phyloP scores from a whole-genome alignment of 192 early-diverging fungal genomes.

The Rhizophlyctis rosea region DNA sequence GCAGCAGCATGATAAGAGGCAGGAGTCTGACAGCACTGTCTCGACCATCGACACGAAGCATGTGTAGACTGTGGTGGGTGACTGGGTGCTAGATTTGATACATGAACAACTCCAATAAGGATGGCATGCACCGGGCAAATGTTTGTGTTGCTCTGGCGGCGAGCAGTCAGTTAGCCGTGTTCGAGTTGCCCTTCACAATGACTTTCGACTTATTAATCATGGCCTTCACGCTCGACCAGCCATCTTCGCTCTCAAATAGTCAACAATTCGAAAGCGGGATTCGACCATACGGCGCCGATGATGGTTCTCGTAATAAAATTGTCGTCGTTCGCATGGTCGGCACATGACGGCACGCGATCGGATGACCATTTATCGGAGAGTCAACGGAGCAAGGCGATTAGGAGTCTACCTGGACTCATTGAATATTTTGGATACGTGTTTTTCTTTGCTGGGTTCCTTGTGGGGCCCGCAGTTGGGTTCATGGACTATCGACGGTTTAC shows the following conservation, averaged over 20 bases:
- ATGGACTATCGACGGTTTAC: constrained; percentile 41
- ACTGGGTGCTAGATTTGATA: no score
- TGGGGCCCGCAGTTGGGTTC: constrained; percentile 53
- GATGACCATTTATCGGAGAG: constrained; percentile 60
- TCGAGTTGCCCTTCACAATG: background rate
- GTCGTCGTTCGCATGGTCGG: constrained; percentile 81
- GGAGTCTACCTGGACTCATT: constrained; percentile 60
- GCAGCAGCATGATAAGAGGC: background rate
- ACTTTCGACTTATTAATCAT: background rate
- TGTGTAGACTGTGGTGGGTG: no score
- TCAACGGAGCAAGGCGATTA: constrained; percentile 63
- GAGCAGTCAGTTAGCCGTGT: no score
- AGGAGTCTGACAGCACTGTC: no score
- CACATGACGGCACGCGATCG: constrained; percentile 68
- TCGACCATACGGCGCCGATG: constrained; percentile 88
- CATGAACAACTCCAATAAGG: no score
- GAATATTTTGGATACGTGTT: constrained; percentile 84
- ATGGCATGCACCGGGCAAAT: no score
- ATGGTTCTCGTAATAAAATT: constrained; percentile 95
- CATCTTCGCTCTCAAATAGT: constrained; percentile 26
- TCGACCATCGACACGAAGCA: no score
- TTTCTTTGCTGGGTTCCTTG: constrained; percentile 83
- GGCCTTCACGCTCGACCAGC: background rate
- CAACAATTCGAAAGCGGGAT: constrained; percentile 43
- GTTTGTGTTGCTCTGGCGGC: no score